A percentile compares a stretch with the other conserved stretches of the same genome.
Evolutionary conservation across 352 stramenopile species (phyloP).

Genomic region (Thraustochytrium striatum): DNA sequence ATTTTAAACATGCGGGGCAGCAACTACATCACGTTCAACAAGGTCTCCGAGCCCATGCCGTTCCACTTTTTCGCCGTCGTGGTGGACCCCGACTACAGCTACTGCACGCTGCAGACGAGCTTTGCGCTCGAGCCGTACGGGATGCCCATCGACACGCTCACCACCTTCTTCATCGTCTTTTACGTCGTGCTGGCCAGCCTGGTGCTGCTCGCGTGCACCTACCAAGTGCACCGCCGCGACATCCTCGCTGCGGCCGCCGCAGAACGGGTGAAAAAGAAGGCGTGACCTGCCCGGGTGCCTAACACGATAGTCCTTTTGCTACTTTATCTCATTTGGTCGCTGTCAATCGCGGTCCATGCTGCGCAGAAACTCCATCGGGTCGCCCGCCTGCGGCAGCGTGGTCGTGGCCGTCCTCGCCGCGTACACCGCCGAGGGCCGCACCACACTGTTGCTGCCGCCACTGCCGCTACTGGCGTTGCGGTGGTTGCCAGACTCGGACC

Average conservation of each 20-base stretch:
- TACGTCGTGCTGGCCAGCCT: constrained; percentile 38
- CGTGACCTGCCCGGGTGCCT: too few species aligned
- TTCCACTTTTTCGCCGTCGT: constrained; percentile 15
- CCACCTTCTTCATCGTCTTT: constrained; percentile 40
- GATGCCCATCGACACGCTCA: constrained; percentile 39
- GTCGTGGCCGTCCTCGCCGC: too few species aligned
- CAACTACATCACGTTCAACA: constrained; percentile 33
- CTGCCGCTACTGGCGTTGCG: too few species aligned
- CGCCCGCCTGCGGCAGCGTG: too few species aligned
- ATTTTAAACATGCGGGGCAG: constrained; percentile 1
- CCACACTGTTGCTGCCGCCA: too few species aligned
- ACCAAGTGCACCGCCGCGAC: constrained; percentile 15
- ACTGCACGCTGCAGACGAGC: constrained; percentile 19
- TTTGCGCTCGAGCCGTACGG: constrained; percentile 45
- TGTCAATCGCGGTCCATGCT: too few species aligned
- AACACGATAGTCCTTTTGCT: neutral
- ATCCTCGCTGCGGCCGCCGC: constrained; percentile 7
- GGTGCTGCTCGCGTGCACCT: constrained; percentile 30
- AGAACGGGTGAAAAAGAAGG: too few species aligned
- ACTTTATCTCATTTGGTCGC: neutral
- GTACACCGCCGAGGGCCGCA: too few species aligned
- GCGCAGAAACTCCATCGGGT: too few species aligned
- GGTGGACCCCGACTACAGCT: constrained; percentile 46
- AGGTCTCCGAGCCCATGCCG: neutral
- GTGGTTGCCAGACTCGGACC: too few species aligned